These are phyloP conservation scores for Candida rishiriensis DNA, from an alignment of 805 yeast genomes.

Conservation along the genomic window DNA sequence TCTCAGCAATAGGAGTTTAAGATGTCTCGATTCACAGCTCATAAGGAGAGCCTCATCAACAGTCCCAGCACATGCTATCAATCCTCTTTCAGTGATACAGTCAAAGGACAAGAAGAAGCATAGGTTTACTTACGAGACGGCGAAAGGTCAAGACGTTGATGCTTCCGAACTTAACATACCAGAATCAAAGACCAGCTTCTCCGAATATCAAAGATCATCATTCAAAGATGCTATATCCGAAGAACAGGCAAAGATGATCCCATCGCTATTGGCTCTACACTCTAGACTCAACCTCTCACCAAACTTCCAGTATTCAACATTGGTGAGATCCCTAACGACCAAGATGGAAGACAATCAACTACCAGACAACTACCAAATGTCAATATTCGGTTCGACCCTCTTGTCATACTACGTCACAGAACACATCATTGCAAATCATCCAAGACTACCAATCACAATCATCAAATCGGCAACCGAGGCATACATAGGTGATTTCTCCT, in stretches of 20 bases:
- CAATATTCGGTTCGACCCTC: slow-evolving; percentile 76
- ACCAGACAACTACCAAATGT: slow-evolving; percentile 73
- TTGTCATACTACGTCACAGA: slow-evolving; percentile 74
- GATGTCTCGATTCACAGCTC: background rate
- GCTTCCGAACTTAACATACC: slow-evolving; percentile 14
- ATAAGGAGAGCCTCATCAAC: slow-evolving; percentile 2
- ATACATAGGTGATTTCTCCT: slow-evolving; percentile 61
- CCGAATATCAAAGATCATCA: slow-evolving; percentile 27
- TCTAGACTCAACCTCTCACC: slow-evolving; percentile 65
- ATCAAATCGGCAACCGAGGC: slow-evolving; percentile 73
- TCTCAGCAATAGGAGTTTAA: too few relatives aligned
- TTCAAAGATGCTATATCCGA: slow-evolving; percentile 35
- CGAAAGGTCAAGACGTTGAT: slow-evolving; percentile 17
- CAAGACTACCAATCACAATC: slow-evolving; percentile 82
- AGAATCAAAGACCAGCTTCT: slow-evolving; percentile 27
- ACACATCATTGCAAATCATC: slow-evolving; percentile 69
- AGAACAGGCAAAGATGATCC: slow-evolving; percentile 52
- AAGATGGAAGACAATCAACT: slow-evolving; percentile 33
- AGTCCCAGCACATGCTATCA: background rate
- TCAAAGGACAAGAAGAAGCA: slow-evolving; percentile 8
- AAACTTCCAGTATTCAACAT: slow-evolving; percentile 53
- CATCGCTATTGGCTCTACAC: slow-evolving; percentile 76
- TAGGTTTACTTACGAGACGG: slow-evolving; percentile 27
- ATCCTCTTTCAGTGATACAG: background rate
- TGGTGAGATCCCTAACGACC: slow-evolving; percentile 79